Evolutionary conservation across 2,329 filamentous ascomycete species (phyloP).

Genomic region (Verticillium klebahnii): DNA sequence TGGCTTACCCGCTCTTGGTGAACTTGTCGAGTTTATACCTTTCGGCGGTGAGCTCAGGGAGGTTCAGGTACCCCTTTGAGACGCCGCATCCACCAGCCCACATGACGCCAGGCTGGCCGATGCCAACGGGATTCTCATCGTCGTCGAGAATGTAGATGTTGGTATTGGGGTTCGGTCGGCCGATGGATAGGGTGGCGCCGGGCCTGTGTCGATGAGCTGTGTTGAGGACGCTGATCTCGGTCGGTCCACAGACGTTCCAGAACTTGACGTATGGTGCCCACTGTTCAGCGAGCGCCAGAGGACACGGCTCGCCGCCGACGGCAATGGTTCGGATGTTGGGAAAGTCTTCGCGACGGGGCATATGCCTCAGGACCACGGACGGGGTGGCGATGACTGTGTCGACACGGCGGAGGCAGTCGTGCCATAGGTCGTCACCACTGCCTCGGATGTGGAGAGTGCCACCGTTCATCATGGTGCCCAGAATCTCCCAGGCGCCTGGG

Average conservation of each 20-base stretch:
- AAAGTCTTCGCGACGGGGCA: slow-evolving; percentile 10
- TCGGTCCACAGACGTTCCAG: slow-evolving; percentile 56
- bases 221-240: slow-evolving; percentile 27
- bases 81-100: slow-evolving; percentile 54
- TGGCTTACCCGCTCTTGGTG: slow-evolving; percentile 41
- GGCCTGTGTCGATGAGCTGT: slow-evolving; percentile 13
- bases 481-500: slow-evolving; percentile 56
- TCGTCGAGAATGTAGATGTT: slow-evolving; percentile 49
- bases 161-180: slow-evolving; percentile 52
- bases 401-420: slow-evolving; percentile 11
- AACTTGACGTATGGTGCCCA: slow-evolving; percentile 46
- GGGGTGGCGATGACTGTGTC: slow-evolving; percentile 15
- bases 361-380: slow-evolving; percentile 13
- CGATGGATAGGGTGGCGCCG: slow-evolving; percentile 46
- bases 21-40: slow-evolving; percentile 49
- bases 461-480: slow-evolving; percentile 26
- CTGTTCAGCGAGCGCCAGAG: slow-evolving; percentile 41
- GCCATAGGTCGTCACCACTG: slow-evolving; percentile 13
- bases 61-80: slow-evolving; percentile 50
- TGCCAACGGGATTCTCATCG: slow-evolving; percentile 32
- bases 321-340: slow-evolving; percentile 12
- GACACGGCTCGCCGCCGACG: slow-evolving; percentile 13
- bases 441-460: slow-evolving; percentile 14
- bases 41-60: slow-evolving; percentile 43
- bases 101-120: slow-evolving; percentile 47